A percentile compares a stretch with the other conserved stretches of the same genome.
Conservation (phyloP, 192 early-diverging fungal genomes). For the Podila epicladia region DNA sequence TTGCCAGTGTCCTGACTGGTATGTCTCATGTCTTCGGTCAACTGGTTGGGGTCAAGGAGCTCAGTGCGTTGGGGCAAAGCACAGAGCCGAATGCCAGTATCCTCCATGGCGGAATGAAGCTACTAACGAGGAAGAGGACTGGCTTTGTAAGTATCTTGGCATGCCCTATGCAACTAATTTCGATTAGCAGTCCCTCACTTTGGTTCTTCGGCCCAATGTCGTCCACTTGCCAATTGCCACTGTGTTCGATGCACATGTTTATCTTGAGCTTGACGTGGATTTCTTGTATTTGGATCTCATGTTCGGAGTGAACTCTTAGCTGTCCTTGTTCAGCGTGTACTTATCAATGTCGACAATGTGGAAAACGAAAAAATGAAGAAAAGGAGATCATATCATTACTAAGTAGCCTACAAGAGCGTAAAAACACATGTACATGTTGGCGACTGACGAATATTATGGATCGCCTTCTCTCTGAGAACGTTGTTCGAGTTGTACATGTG, state of each 20-base stretch:
- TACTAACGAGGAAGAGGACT: background rate
- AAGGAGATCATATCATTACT: background rate
- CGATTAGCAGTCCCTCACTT: background rate
- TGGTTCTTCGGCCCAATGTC: slow-evolving; percentile 64
- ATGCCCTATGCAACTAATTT: background rate
- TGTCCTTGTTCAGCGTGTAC: slow-evolving; percentile 66
- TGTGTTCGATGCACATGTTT: slow-evolving; percentile 70
- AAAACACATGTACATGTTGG: slow-evolving; percentile 38
- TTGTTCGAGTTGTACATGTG: slow-evolving; percentile 75
- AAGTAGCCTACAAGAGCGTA: too few relatives aligned
- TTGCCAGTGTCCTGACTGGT: background rate
- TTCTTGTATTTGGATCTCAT: too few relatives aligned
- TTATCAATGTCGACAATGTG: slow-evolving; percentile 69
- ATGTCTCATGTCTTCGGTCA: background rate
- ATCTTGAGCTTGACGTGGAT: slow-evolving; percentile 64
- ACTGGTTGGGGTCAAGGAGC: background rate
- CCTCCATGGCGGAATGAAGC: slow-evolving; percentile 64
- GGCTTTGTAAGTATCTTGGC: too few relatives aligned
- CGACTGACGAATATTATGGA: slow-evolving; percentile 73
- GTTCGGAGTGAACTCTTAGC: slow-evolving; percentile 58
- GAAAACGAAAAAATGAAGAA: slow-evolving; percentile 4
- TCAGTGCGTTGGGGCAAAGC: slow-evolving; percentile 45
- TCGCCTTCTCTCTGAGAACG: slow-evolving; percentile 58
- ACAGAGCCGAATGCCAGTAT: slow-evolving; percentile 61
- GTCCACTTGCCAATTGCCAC: slow-evolving; percentile 77